phyloP scores from a whole-genome alignment of 2,329 filamentous ascomycete genomes.

The Seiridium cupressi region DNA sequence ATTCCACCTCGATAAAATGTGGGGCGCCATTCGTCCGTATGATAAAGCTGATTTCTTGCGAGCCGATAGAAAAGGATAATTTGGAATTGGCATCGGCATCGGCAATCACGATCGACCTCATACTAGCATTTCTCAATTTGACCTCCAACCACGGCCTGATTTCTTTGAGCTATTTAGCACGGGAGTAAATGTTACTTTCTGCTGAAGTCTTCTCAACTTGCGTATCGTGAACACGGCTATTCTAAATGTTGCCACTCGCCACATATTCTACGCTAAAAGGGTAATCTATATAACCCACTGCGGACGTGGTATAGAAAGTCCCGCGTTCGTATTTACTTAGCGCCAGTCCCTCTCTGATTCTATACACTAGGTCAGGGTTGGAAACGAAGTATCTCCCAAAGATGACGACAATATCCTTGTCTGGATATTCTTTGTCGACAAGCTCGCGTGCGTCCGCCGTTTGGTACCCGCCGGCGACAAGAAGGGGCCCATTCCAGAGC shows the following conservation, averaged over 20 bases:
- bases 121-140: too few species aligned
- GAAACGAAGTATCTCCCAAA: slow-evolving; percentile 32
- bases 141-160: too few species aligned
- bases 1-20: too few species aligned
- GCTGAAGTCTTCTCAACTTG: too few species aligned
- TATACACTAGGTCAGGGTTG: slow-evolving; percentile 27
- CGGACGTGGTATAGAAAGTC: slow-evolving; percentile 19
- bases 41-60: too few species aligned
- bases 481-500: slow-evolving; percentile 28
- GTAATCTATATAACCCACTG: slow-evolving; percentile 36
- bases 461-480: slow-evolving; percentile 33
- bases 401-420: slow-evolving; percentile 30
- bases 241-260: neutral
- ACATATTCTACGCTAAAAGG: slow-evolving; percentile 26
- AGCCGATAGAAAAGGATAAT: too few species aligned
- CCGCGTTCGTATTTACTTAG: slow-evolving; percentile 22
- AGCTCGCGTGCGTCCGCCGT: slow-evolving; percentile 19
- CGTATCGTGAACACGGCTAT: neutral
- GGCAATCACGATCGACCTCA: too few species aligned
- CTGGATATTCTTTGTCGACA: slow-evolving; percentile 27
- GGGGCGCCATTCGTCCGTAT: too few species aligned
- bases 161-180: too few species aligned
- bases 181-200: too few species aligned
- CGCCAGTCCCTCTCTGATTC: slow-evolving; percentile 22
- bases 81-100: too few species aligned